Conservation (phyloP, 1,139 yeast genomes). For the Yamadazyma aaseri region DNA sequence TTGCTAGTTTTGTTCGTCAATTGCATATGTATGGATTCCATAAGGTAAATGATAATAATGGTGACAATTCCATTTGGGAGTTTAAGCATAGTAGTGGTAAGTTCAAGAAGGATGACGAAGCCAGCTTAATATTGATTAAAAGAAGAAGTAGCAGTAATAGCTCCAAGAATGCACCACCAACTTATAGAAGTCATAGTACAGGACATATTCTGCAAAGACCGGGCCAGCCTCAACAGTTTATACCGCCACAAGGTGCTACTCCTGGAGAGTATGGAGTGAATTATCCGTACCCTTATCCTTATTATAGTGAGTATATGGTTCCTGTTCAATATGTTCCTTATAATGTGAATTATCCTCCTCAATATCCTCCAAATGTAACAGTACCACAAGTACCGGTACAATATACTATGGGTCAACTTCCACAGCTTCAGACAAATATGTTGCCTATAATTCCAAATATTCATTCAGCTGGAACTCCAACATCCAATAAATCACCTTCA, state of each 20-base stretch:
- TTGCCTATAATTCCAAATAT: not conserved
- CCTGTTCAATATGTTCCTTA: slow-evolving; percentile 14
- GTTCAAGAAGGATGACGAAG: slow-evolving; percentile 75
- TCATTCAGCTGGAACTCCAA: not conserved
- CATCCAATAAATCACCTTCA: not conserved
- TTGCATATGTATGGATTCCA: slow-evolving; percentile 52
- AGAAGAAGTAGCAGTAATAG: slow-evolving; percentile 49
- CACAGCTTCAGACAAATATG: slow-evolving; percentile 1
- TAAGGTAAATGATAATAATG: slow-evolving; percentile 47
- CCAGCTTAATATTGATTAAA: slow-evolving; percentile 61
- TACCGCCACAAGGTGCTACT: not conserved
- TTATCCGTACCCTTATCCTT: slow-evolving; percentile 9
- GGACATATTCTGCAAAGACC: not conserved
- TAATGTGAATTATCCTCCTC: slow-evolving; percentile 8
- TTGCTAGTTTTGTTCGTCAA: slow-evolving; percentile 47
- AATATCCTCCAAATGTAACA: slow-evolving; percentile 7
- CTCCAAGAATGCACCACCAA: not conserved
- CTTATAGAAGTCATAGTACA: not conserved
- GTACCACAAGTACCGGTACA: slow-evolving; percentile 5
- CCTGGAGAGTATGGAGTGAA: not conserved
- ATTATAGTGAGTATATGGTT: slow-evolving; percentile 15
- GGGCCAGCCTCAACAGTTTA: not conserved
- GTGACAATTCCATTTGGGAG: slow-evolving; percentile 63
- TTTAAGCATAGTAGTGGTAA: slow-evolving; percentile 81
- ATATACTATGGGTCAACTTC: not conserved